phyloP scores from a whole-genome alignment of 805 yeast genomes.

The Ogataea haglerorum region DNA sequence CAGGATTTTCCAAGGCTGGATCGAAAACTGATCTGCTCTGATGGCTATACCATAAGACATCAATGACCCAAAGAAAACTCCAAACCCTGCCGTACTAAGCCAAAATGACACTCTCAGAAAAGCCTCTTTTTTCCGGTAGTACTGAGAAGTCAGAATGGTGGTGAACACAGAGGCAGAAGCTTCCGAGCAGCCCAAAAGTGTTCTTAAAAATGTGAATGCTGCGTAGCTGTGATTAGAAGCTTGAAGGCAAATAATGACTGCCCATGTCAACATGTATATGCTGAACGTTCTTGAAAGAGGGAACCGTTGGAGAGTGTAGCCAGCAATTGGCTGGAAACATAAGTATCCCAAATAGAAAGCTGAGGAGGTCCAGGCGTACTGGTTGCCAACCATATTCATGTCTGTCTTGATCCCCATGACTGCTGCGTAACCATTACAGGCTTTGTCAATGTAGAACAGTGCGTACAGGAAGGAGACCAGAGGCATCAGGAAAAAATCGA shows the following conservation, averaged over 20 bases:
- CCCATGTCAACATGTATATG: slow-evolving; percentile 50
- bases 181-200: slow-evolving; percentile 46
- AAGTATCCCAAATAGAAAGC: slow-evolving; percentile 40
- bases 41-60: slow-evolving; percentile 53
- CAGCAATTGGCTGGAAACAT: slow-evolving; percentile 52
- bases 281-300: slow-evolving; percentile 44
- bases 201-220: slow-evolving; percentile 44
- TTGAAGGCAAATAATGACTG: slow-evolving; percentile 42
- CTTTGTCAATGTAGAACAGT: slow-evolving; percentile 60
- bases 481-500: slow-evolving; percentile 50
- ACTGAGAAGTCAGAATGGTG: slow-evolving; percentile 37
- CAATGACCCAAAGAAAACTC: slow-evolving; percentile 47
- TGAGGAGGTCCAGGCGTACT: slow-evolving; percentile 34
- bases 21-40: slow-evolving; percentile 35
- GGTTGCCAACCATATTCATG: slow-evolving; percentile 45
- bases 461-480: slow-evolving; percentile 48
- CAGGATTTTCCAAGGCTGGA: slow-evolving; percentile 58
- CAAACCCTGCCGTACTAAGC: slow-evolving; percentile 41
- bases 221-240: slow-evolving; percentile 42
- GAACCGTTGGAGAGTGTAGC: slow-evolving; percentile 44
- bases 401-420: slow-evolving; percentile 54
- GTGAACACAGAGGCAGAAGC: slow-evolving; percentile 33
- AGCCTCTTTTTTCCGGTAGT: slow-evolving; percentile 32
- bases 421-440: slow-evolving; percentile 51
- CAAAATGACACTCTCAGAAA: slow-evolving; percentile 29